Percentiles rank a stretch among this genome's conserved stretches.
phyloP scores from a whole-genome alignment of 2,329 filamentous ascomycete genomes.

The Juglanconis juglandina region DNA sequence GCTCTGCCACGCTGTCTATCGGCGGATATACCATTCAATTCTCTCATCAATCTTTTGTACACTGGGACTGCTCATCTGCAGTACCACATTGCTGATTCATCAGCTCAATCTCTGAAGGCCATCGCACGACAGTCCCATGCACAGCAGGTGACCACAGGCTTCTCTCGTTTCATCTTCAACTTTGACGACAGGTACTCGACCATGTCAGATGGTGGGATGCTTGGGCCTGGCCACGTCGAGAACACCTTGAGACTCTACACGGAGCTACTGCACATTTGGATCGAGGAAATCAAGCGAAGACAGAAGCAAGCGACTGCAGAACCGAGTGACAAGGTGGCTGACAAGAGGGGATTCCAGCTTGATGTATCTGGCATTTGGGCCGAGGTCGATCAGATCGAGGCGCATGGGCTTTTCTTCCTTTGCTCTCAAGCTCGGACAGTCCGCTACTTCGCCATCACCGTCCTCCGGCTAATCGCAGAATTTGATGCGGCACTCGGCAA shows the following conservation, averaged over 20 bases:
- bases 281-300: constrained; percentile 89
- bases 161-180: constrained; percentile 96
- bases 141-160: constrained; percentile 93
- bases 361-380: constrained; percentile 86
- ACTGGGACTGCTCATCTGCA: constrained; percentile 96
- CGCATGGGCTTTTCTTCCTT: constrained; percentile 92
- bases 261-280: constrained; percentile 93
- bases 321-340: constrained; percentile 58
- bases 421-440: constrained; percentile 93
- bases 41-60: constrained; percentile 89
- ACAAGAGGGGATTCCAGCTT: constrained; percentile 71
- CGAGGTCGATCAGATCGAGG: constrained; percentile 94
- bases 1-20: constrained; percentile 92
- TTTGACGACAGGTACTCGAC: constrained; percentile 97
- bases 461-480: constrained; percentile 85
- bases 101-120: constrained; percentile 87
- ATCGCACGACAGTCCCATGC: constrained; percentile 92
- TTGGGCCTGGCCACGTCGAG: constrained; percentile 91
- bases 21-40: constrained; percentile 85
- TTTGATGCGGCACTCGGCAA: constrained; percentile 88
- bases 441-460: constrained; percentile 84
- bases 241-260: constrained; percentile 90
- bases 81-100: constrained; percentile 85
- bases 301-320: constrained; percentile 69
- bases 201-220: constrained; percentile 96